A percentile compares a stretch with the other conserved stretches of the same genome.
Evolutionary conservation across 192 early-diverging fungal genomes (phyloP).

Genomic region (Spizellomyces punctatus): DNA sequence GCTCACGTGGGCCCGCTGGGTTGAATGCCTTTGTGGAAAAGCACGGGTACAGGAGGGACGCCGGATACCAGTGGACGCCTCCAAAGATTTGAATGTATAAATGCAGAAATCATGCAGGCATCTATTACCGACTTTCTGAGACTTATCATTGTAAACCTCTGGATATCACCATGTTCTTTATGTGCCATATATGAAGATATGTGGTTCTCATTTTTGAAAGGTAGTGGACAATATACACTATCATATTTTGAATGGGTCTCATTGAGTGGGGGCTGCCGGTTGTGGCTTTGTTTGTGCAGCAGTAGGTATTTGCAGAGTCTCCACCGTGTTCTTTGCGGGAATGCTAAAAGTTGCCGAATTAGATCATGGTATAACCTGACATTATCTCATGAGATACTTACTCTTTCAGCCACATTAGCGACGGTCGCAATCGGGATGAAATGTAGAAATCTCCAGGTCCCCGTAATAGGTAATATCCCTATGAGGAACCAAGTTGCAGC

Average conservation of each 20-base stretch:
- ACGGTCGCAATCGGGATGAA: slow-evolving; percentile 2
- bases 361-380: neutral
- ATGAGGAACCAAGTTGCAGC: neutral
- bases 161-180: too few species aligned
- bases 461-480: slow-evolving; percentile 2
- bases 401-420: neutral
- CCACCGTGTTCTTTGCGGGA: too few species aligned
- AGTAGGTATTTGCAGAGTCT: neutral
- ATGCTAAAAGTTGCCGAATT: neutral
- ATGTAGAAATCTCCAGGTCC: slow-evolving; percentile 16
- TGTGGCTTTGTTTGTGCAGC: neutral
- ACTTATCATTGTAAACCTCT: too few species aligned
- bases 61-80: slow-evolving; percentile 46
- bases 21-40: slow-evolving; percentile 75
- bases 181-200: too few species aligned
- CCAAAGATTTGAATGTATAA: slow-evolving; percentile 25
- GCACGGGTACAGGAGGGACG: slow-evolving; percentile 48
- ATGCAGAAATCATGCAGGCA: too few species aligned
- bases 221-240: too few species aligned
- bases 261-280: neutral
- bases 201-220: too few species aligned
- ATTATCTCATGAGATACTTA: neutral
- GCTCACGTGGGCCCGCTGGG: slow-evolving; percentile 79
- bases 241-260: too few species aligned
- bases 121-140: too few species aligned